phyloP scores from a whole-genome alignment of 169 alveolate genomes.

The Fabrea salina region DNA sequence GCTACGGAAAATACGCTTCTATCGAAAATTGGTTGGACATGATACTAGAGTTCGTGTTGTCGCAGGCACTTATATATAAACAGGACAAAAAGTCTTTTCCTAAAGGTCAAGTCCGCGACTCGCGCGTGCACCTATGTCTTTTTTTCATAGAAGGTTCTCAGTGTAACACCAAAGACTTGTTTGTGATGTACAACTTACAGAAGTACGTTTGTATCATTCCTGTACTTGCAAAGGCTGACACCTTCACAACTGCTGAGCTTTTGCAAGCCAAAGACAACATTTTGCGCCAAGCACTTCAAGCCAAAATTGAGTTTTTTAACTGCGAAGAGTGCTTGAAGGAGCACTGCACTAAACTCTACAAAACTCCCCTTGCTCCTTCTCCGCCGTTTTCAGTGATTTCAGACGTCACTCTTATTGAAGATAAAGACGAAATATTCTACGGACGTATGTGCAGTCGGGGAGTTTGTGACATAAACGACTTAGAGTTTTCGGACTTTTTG shows the following conservation, averaged over 20 bases:
- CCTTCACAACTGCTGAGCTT: background rate
- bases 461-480: background rate
- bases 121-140: background rate
- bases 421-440: background rate
- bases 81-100: background rate
- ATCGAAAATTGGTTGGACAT: background rate
- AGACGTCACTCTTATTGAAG: background rate
- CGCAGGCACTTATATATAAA: background rate
- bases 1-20: background rate
- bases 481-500: background rate
- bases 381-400: slow-evolving; percentile 24
- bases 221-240: slow-evolving; percentile 21
- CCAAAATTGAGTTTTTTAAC: background rate
- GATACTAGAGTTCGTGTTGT: background rate
- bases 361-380: background rate
- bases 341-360: background rate
- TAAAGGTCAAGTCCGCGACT: background rate
- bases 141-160: slow-evolving; percentile 19
- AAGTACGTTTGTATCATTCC: background rate
- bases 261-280: background rate
- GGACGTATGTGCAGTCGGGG: background rate
- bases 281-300: background rate
- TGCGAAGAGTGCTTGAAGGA: background rate
- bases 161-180: background rate
- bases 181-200: background rate